Base-by-base conservation (phyloP, 352 stramenopile genomes). In the Globisporangium ultimum region DNA sequence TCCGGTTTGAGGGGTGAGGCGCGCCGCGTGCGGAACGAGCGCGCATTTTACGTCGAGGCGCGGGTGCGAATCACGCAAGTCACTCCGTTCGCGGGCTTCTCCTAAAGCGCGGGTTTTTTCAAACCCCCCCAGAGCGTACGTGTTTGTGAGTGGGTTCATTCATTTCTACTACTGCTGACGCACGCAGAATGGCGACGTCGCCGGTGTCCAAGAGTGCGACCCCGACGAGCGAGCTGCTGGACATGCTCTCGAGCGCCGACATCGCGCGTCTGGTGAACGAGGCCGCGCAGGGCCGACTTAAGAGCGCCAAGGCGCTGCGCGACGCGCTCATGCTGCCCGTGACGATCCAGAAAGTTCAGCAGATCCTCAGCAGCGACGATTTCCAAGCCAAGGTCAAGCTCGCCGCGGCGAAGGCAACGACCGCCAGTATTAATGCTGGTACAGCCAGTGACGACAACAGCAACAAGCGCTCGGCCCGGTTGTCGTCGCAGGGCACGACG, bases 231-330 rank as follows among this genome's bases (percentile, higher is more conserved):
- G 32, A 4, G 5, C 18, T 47, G 42, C 43, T 55, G 5, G 55
- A 61, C 46, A 32, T 17, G 18, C 34, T 61, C 46, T 48, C 55
- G 17, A 34, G 14, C 9, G 48, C 36, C 8, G 28, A 61, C 28
- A 13, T 61, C 24, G n/a, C 24, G 20, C 46, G 34, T 0, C 34
- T 61, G 3, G 46, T 61, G 6, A 15, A 40, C 20, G 55, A 54
- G 0, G 46, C 55, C 20, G 55, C 55, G 40, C 22, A 45, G 20
- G 55, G 55, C 15, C 24, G 40, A 14, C 55, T 61, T 32, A 54
- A 48, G 34, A 55, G 45, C 11, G 55, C 55, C 32, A 61, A 61
- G 38, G 55, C 46, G 20, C 55, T 61, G 55, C 55, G 55, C 46
- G 45, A 61, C 21, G 55, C 55, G 46, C 46, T 61, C 20, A 45